These are phyloP conservation scores for Rhodotorula babjevae DNA, from an alignment of 768 basidiomycete species.

Conservation along the genomic window DNA sequence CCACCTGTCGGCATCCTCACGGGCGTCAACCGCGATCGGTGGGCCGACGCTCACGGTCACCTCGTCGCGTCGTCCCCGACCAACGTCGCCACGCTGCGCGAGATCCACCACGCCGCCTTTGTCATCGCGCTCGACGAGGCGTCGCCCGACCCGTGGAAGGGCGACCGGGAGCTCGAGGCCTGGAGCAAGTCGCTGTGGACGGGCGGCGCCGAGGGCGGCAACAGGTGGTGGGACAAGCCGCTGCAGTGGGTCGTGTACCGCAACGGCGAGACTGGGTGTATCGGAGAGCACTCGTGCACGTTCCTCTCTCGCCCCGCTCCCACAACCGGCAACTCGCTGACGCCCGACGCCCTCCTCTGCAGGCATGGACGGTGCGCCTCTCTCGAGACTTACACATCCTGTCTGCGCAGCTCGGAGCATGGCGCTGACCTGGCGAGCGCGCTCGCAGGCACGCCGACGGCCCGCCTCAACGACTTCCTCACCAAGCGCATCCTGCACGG, in stretches of 20 bases:
- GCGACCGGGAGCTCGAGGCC: not conserved
- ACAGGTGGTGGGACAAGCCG: slow-evolving; percentile 95
- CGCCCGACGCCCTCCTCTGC: not conserved
- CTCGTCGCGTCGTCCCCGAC: slow-evolving; percentile 46
- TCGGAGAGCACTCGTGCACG: slow-evolving; percentile 52
- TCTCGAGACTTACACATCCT: slow-evolving; percentile 33
- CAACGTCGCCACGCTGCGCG: slow-evolving; percentile 65
- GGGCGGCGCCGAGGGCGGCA: slow-evolving; percentile 64
- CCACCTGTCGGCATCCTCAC: slow-evolving; percentile 69
- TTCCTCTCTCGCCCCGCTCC: not conserved
- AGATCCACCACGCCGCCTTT: slow-evolving; percentile 83
- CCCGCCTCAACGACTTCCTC: slow-evolving; percentile 89
- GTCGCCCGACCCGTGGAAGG: slow-evolving; percentile 54
- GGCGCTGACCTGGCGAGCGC: not conserved
- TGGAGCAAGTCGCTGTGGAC: slow-evolving; percentile 20
- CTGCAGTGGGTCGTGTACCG: slow-evolving; percentile 81
- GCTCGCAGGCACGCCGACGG: slow-evolving; percentile 62
- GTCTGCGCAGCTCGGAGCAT: not conserved
- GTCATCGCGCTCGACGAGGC: slow-evolving; percentile 79
- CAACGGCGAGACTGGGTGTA: slow-evolving; percentile 86
- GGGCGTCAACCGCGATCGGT: slow-evolving; percentile 78
- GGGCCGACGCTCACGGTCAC: slow-evolving; percentile 64
- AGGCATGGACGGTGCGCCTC: slow-evolving; percentile 60
- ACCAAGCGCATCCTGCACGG: slow-evolving; percentile 65
- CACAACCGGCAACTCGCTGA: fast-evolving